Base-by-base conservation (phyloP, 177 flowering plant genomes). In the Tripterygium wilfordii region DNA sequence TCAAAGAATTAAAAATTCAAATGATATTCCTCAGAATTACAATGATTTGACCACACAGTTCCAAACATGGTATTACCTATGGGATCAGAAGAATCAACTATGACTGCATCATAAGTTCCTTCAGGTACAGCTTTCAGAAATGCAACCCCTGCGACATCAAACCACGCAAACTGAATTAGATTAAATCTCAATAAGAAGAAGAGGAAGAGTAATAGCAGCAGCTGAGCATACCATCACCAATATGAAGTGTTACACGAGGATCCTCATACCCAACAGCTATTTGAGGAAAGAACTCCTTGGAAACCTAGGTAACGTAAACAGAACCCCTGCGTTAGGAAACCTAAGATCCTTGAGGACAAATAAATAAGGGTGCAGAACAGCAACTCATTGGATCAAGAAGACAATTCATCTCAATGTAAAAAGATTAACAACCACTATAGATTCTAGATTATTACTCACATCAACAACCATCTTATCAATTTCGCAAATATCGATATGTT, bases 61-160 rank as follows among this genome's bases (percentile, higher is more conserved):
- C 5, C 15, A 16, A 2, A 21, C 15, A 5, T n/a, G 22, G 12
- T 4, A 36, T 36, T 71, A 90, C 99, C 97, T 42, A 90, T 85
- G 3, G 99, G 99, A 45, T 94, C 99, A 42, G 96, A 90, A 20
- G 97, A 90, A 63, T 94, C 97, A 42, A 94, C 97, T 54, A 94
- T 90, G 54, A 94, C 43, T 19, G 99, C 99, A 77, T 94, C 99
- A 69, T 94, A 94, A 60, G 86, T 77, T 49, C 95, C 96, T 66
- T 77, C 88, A 14, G 88, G 75, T 42, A 66, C 96, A 42, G 71
- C 75, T 67, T 88, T 90, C 66, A 94, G 55, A 54, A 85, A 94
- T 15, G 92, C 95, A 60, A 94, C 99, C 49, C 97, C 99, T 94
- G 73, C 53, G 61, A 38, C 20, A 24, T 36, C 23, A 27, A 47